These are phyloP conservation scores for Colletotrichum sp. DNA, from an alignment of 2,329 filamentous ascomycete genomes.

Conservation along the genomic window DNA sequence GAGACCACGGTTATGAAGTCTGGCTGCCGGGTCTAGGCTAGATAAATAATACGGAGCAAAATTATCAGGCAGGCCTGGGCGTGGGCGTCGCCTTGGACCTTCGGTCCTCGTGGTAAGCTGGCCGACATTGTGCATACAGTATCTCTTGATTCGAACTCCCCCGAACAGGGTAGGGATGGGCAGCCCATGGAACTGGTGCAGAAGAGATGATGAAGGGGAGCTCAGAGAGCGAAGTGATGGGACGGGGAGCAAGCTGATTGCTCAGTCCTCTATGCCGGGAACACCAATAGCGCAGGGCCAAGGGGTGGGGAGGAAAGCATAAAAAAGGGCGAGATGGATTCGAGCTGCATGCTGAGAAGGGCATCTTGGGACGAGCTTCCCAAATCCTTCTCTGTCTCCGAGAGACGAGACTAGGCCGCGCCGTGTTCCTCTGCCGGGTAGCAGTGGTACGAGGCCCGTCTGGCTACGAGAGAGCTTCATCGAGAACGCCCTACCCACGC, in stretches of 20 bases:
- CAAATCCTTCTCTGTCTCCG: neutral
- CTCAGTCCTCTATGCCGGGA: neutral
- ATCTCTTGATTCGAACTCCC: conserved; percentile 6
- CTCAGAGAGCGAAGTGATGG: neutral
- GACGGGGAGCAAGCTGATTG: conserved; percentile 4
- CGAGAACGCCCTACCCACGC: neutral
- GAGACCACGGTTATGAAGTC: neutral
- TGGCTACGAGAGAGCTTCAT: conserved; percentile 10
- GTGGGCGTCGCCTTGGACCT: neutral
- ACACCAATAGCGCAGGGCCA: conserved; percentile 5
- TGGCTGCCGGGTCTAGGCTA: neutral
- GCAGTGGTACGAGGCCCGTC: neutral
- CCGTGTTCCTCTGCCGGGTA: neutral
- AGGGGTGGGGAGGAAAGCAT: conserved; percentile 4
- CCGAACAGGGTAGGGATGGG: conserved; percentile 6
- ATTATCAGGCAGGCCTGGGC: neutral
- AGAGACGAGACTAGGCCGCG: neutral
- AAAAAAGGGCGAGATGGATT: neutral
- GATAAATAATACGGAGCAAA: conserved; percentile 14
- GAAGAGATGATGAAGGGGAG: conserved; percentile 1
- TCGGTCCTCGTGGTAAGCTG: conserved; percentile 2
- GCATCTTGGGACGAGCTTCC: neutral
- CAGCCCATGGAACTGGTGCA: conserved; percentile 10
- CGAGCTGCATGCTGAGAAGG: neutral
- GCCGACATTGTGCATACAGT: neutral